phyloP scores from a whole-genome alignment of 768 basidiomycete genomes.

The Scleroderma bovista region DNA sequence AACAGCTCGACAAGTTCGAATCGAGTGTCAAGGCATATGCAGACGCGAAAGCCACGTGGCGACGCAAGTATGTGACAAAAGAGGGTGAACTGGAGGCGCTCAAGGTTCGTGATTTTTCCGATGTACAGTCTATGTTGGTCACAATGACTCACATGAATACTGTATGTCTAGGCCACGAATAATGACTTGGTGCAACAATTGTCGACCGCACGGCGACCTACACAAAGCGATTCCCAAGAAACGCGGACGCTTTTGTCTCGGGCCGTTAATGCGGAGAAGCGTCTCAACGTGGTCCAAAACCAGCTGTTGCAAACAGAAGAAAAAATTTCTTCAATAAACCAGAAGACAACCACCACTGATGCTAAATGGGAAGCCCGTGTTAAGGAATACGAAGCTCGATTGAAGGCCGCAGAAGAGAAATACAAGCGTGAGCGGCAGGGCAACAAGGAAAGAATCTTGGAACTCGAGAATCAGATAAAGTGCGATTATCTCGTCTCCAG shows the following conservation, averaged over 20 bases:
- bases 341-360: constrained; percentile 69
- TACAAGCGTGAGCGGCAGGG: constrained; percentile 93
- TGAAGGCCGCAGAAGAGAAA: constrained; percentile 84
- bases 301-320: constrained; percentile 83
- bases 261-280: constrained; percentile 79
- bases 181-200: constrained; percentile 72
- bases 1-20: constrained; percentile 92
- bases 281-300: constrained; percentile 80
- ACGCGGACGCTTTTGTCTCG: constrained; percentile 64
- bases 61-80: constrained; percentile 72
- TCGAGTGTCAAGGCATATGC: constrained; percentile 74
- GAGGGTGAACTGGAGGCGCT: constrained; percentile 87
- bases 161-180: constrained; percentile 53
- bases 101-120: constrained; percentile 47
- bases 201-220: constrained; percentile 51
- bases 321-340: constrained; percentile 67
- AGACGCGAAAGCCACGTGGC: constrained; percentile 79
- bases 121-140: background rate
- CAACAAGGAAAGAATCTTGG: constrained; percentile 75
- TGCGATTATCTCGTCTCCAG: constrained; percentile 26
- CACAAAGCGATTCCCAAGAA: constrained; percentile 60
- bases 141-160: background rate
- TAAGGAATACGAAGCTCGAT: constrained; percentile 79
- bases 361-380: constrained; percentile 94
- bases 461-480: constrained; percentile 71